These are phyloP conservation scores for Venustampulla echinocandica DNA, from an alignment of 495 filamentous ascomycete genomes.

Conservation along the genomic window DNA sequence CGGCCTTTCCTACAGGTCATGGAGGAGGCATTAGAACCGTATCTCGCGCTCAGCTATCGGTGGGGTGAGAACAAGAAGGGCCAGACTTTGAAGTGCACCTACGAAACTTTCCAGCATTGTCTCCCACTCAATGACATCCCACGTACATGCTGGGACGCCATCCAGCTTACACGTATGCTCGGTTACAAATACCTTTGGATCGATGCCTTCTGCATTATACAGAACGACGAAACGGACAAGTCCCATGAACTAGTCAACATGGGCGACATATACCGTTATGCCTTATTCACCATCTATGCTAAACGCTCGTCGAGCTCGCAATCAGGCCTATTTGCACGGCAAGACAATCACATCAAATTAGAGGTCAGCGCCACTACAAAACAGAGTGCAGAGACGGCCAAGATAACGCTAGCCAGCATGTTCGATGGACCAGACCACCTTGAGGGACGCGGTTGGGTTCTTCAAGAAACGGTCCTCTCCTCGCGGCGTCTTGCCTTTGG, in stretches of 20 bases:
- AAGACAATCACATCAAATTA: constrained; percentile 3
- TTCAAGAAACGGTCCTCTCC: too few relatives aligned
- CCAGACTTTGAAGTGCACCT: constrained; percentile 1
- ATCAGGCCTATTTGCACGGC: constrained; percentile 1
- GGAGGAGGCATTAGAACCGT: too few relatives aligned
- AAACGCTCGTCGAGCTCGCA: constrained; percentile 6
- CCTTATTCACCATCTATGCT: constrained; percentile 15
- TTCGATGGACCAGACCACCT: too few relatives aligned
- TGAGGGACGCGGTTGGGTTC: too few relatives aligned
- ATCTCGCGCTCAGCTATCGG: constrained; percentile 16
- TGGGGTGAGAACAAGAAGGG: constrained; percentile 7
- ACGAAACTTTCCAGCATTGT: not conserved
- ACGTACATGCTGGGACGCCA: constrained; percentile 13
- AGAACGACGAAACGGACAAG: constrained; percentile 13
- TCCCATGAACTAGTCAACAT: constrained; percentile 13
- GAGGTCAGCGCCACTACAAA: not conserved
- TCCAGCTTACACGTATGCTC: constrained; percentile 10
- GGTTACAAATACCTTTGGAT: constrained; percentile 19
- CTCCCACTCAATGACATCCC: constrained; percentile 4
- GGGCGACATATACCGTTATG: constrained; percentile 14
- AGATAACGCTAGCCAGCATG: not conserved
- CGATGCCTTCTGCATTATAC: constrained; percentile 16
- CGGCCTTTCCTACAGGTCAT: too few relatives aligned
- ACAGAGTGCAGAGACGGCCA: not conserved
- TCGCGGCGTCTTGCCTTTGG: too few relatives aligned